Evolutionary conservation across 208 protist species (phyloP).

Genomic region (Wallacemonas sp.): DNA sequence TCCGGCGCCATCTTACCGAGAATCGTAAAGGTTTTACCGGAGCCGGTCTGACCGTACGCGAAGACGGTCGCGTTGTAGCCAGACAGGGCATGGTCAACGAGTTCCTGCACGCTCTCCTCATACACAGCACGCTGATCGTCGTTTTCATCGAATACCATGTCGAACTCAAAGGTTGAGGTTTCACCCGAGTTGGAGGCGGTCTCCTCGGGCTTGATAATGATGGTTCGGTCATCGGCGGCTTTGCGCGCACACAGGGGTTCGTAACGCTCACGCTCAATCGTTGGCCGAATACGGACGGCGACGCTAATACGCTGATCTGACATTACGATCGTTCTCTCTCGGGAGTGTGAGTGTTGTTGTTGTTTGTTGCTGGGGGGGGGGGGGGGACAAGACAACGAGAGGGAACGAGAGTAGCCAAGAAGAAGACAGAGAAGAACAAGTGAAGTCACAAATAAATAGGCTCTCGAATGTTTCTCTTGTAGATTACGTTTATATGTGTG

Average conservation of each 20-base stretch:
- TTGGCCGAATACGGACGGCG: slow-evolving; percentile 79
- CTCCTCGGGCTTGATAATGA: slow-evolving; percentile 73
- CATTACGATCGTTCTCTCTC: slow-evolving; percentile 16
- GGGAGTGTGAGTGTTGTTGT: background rate
- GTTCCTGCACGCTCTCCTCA: slow-evolving; percentile 78
- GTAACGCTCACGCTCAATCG: slow-evolving; percentile 71
- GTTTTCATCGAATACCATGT: slow-evolving; percentile 81
- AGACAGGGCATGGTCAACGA: slow-evolving; percentile 77
- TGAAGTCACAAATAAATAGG: too few species aligned
- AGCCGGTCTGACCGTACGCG: slow-evolving; percentile 90
- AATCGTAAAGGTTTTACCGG: slow-evolving; percentile 92
- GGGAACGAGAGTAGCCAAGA: background rate
- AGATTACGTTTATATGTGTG: too few species aligned
- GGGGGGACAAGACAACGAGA: background rate
- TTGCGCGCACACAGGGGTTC: slow-evolving; percentile 66
- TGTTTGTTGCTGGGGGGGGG: background rate
- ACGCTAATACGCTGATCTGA: slow-evolving; percentile 79
- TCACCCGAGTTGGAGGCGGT: slow-evolving; percentile 32
- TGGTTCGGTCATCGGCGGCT: slow-evolving; percentile 69
- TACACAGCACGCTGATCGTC: slow-evolving; percentile 82
- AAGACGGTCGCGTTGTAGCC: slow-evolving; percentile 87
- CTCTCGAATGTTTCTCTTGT: too few species aligned
- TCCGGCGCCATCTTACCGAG: slow-evolving; percentile 58
- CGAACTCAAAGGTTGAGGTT: slow-evolving; percentile 66
- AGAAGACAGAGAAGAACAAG: background rate